These are phyloP conservation scores for Trichomonascaceae sp. DNA, from an alignment of 1,139 yeast species.

Conservation along the genomic window DNA sequence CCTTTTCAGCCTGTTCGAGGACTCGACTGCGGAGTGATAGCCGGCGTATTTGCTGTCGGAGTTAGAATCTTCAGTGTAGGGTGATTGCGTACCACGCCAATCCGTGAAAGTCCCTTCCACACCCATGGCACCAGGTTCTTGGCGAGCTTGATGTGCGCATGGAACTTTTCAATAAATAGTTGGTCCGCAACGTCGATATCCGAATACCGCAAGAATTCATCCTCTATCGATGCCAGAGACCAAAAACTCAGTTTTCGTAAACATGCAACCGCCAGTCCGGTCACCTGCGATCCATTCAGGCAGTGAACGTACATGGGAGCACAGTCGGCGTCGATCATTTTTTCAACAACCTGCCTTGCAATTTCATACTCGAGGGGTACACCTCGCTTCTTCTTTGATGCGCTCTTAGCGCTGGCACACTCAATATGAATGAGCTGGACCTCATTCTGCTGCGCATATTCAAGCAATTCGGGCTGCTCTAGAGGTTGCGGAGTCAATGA, in stretches of 20 bases:
- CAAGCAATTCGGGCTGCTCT: constrained; percentile 33
- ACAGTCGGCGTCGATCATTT: constrained; percentile 43
- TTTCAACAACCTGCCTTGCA: constrained; percentile 43
- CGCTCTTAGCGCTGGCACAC: constrained; percentile 33
- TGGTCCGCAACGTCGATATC: constrained; percentile 78
- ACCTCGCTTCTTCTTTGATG: constrained; percentile 28
- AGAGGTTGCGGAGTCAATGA: constrained; percentile 73
- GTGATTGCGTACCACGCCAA: constrained; percentile 31
- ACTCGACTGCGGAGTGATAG: too few species aligned
- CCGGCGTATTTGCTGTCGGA: not conserved
- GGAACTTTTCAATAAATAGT: constrained; percentile 67
- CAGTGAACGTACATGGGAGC: constrained; percentile 80
- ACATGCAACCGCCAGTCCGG: constrained; percentile 76
- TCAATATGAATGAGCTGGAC: constrained; percentile 51
- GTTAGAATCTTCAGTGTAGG: constrained; percentile 19
- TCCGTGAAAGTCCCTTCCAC: constrained; percentile 58
- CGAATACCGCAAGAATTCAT: constrained; percentile 69
- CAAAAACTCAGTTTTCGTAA: constrained; percentile 72
- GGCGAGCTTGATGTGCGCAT: constrained; percentile 47
- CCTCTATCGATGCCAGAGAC: constrained; percentile 80
- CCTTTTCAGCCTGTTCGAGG: too few species aligned
- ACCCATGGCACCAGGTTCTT: constrained; percentile 51
- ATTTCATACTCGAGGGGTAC: constrained; percentile 63
- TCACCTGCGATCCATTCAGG: constrained; percentile 78
- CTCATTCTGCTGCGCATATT: constrained; percentile 37